A percentile compares a stretch with the other conserved stretches of the same genome.
phyloP scores from a whole-genome alignment of 768 basidiomycete species.

The Xanthoconium stramineum region DNA sequence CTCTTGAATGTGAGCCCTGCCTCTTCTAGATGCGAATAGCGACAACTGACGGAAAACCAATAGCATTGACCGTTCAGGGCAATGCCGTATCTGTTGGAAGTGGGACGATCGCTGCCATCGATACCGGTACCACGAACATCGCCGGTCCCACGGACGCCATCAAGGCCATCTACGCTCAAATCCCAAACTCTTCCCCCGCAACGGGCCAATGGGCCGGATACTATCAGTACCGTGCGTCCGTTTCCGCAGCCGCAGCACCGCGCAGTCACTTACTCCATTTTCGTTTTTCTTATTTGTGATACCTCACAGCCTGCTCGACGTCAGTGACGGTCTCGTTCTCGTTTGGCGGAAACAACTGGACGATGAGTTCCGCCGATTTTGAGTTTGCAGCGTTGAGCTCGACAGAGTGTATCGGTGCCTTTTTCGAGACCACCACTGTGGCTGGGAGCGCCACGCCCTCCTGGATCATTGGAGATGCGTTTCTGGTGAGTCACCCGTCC shows the following conservation, averaged over 20 bases:
- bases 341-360: constrained; percentile 46
- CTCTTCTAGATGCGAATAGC: no score
- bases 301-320: constrained; percentile 33
- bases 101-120: constrained; percentile 45
- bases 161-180: constrained; percentile 41
- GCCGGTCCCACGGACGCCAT: constrained; percentile 45
- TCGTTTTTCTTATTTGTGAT: no score
- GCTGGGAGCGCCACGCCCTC: constrained; percentile 30
- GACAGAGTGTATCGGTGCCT: constrained; percentile 48
- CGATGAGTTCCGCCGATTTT: constrained; percentile 49
- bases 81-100: constrained; percentile 17
- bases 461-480: constrained; percentile 57
- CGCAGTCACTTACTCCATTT: not conserved
- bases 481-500: constrained; percentile 30
- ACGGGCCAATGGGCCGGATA: constrained; percentile 42
- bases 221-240: constrained; percentile 41
- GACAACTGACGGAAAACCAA: not conserved
- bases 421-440: constrained; percentile 42
- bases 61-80: constrained; percentile 39
- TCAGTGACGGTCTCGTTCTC: constrained; percentile 37
- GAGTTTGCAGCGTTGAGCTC: constrained; percentile 36
- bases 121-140: constrained; percentile 62
- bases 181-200: constrained; percentile 40
- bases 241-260: not conserved
- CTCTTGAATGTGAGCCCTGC: constrained; percentile 31